These are phyloP conservation scores for Diaporthe citrichinensis DNA, from an alignment of 2,329 filamentous ascomycete genomes.

Conservation along the genomic window DNA sequence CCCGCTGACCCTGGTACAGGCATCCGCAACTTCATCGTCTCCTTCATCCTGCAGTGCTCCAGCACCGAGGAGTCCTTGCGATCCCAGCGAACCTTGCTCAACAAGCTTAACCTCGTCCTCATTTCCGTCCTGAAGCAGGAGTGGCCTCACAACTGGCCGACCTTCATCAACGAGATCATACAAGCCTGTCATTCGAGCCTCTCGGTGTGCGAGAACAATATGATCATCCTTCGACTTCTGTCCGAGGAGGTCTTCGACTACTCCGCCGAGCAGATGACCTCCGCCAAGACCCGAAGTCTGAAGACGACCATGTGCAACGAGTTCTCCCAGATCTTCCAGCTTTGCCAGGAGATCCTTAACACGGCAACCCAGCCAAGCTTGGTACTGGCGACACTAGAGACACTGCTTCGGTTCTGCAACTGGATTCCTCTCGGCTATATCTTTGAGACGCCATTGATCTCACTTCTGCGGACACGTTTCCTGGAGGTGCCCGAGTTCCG, in stretches of 20 bases:
- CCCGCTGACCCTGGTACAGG: conserved; percentile 66
- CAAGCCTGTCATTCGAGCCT: conserved; percentile 94
- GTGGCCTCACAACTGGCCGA: conserved; percentile 99
- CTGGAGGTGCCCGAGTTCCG: conserved; percentile 94
- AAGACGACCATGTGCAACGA: conserved; percentile 99
- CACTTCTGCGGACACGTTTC: conserved; percentile 92
- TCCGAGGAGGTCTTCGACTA: conserved; percentile 99
- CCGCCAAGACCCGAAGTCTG: conserved; percentile 92
- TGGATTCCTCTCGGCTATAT: conserved; percentile 99
- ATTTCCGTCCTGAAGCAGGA: conserved; percentile 98
- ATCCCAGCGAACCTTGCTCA: conserved; percentile 88
- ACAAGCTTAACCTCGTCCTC: conserved; percentile 98
- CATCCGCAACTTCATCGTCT: conserved; percentile 98
- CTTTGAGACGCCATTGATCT: conserved; percentile 97
- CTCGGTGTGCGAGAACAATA: conserved; percentile 99
- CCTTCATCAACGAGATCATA: conserved; percentile 99
- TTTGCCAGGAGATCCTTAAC: conserved; percentile 95
- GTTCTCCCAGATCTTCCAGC: conserved; percentile 97
- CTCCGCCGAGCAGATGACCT: conserved; percentile 99
- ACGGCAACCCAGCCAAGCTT: conserved; percentile 88
- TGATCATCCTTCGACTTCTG: conserved; percentile 94
- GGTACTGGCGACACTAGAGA: conserved; percentile 97
- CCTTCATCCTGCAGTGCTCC: conserved; percentile 97
- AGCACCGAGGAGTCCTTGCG: conserved; percentile 89
- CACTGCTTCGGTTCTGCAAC: conserved; percentile 94